Evolutionary conservation across 2,329 filamentous ascomycete genomes (phyloP).

Genomic region (Metarhizium sp.): DNA sequence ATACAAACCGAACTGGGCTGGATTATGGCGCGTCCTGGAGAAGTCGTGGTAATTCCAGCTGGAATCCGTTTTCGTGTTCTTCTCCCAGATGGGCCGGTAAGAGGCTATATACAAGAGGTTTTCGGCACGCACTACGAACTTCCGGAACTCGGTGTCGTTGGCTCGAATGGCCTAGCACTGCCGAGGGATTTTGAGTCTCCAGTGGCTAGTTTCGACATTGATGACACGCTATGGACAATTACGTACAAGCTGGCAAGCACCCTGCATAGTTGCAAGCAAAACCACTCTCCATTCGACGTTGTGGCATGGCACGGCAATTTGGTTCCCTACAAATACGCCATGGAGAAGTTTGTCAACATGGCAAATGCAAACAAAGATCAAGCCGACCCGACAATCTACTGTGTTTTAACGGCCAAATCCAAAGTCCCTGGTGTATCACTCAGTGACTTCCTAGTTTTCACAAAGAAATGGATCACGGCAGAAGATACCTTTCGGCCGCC

Average conservation of each 20-base stretch:
- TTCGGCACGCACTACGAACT: conserved; percentile 56
- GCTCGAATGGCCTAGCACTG: conserved; percentile 57
- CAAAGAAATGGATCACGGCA: conserved; percentile 54
- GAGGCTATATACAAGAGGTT: conserved; percentile 59
- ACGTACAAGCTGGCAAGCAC: conserved; percentile 53
- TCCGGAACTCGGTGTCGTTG: conserved; percentile 57
- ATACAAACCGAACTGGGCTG: conserved; percentile 60
- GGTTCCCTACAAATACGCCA: conserved; percentile 48
- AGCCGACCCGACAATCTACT: conserved; percentile 57
- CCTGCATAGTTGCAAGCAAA: conserved; percentile 51
- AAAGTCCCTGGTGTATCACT: conserved; percentile 42
- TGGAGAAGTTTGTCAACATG: conserved; percentile 48
- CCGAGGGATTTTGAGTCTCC: conserved; percentile 56
- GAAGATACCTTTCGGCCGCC: conserved; percentile 54
- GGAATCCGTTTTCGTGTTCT: conserved; percentile 40
- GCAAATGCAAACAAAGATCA: conserved; percentile 53
- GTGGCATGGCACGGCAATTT: conserved; percentile 66
- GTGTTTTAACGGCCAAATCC: conserved; percentile 52
- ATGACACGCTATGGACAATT: conserved; percentile 45
- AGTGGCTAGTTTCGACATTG: conserved; percentile 47
- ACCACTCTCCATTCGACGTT: conserved; percentile 61
- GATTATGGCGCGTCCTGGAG: conserved; percentile 56
- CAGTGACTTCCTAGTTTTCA: conserved; percentile 59
- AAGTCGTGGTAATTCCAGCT: conserved; percentile 56
- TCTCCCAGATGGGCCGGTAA: conserved; percentile 41